phyloP scores from a whole-genome alignment of 2,329 filamentous ascomycete genomes.

The Aphanocladium album region DNA sequence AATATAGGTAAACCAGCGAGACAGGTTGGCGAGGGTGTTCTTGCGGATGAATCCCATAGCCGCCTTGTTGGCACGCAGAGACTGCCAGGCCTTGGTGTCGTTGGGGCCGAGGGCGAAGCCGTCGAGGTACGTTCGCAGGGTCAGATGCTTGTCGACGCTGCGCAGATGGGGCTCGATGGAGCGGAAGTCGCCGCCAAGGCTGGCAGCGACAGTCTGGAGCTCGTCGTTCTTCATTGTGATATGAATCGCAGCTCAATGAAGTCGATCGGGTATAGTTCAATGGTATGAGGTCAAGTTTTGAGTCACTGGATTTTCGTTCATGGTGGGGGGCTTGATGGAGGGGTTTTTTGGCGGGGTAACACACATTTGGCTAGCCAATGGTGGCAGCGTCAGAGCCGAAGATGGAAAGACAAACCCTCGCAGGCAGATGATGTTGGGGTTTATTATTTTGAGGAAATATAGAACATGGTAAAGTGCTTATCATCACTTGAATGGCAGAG shows the following conservation, averaged over 20 bases:
- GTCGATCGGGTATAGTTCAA: background rate
- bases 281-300: slow-evolving; percentile 11
- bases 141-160: slow-evolving; percentile 81
- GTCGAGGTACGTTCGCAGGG: slow-evolving; percentile 77
- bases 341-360: slow-evolving; percentile 13
- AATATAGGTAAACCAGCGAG: slow-evolving; percentile 82
- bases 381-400: background rate
- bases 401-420: no score
- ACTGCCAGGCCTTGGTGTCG: slow-evolving; percentile 79
- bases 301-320: slow-evolving; percentile 22
- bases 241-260: background rate
- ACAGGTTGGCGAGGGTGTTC: slow-evolving; percentile 68
- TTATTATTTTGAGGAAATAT: no score
- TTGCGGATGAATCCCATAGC: slow-evolving; percentile 76
- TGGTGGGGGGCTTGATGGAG: slow-evolving; percentile 17
- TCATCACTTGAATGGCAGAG: no score
- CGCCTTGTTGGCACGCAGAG: slow-evolving; percentile 79
- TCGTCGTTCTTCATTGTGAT: slow-evolving; percentile 53
- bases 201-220: slow-evolving; percentile 45
- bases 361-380: background rate
- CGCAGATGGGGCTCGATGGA: slow-evolving; percentile 68
- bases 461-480: no score
- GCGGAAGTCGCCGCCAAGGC: slow-evolving; percentile 69
- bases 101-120: slow-evolving; percentile 73
- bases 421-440: no score